These are phyloP conservation scores for Citrus cavaleriei DNA, from an alignment of 345 rosid species.

Conservation along the genomic window DNA sequence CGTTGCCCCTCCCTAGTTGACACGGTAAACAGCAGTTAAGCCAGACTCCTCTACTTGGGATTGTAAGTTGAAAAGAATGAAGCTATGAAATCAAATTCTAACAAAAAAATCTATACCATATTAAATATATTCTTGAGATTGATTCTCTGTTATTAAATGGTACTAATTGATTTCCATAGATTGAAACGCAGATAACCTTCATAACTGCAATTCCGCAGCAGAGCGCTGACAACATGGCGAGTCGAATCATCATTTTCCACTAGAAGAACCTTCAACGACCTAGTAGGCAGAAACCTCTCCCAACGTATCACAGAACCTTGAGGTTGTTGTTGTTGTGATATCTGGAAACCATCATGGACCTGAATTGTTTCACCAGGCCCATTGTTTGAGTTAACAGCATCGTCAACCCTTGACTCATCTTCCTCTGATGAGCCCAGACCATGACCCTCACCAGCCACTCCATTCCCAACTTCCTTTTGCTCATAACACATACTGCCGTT, in stretches of 20 bases:
- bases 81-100: not conserved
- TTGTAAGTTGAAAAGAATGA: not conserved
- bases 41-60: not conserved
- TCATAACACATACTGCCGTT: conserved; percentile 36
- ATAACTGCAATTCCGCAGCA: conserved; percentile 78
- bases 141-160: not conserved
- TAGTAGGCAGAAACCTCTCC: conserved; percentile 76
- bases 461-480: conserved; percentile 36
- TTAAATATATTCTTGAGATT: not conserved
- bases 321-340: conserved; percentile 37
- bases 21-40: not conserved
- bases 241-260: conserved; percentile 82
- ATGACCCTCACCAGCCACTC: conserved; percentile 34
- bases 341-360: conserved; percentile 26
- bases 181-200: conserved; percentile 42
- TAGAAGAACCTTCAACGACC: conserved; percentile 74
- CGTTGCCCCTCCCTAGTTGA: not conserved
- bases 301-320: conserved; percentile 42
- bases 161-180: not conserved
- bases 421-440: conserved; percentile 46
- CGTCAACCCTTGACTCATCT: conserved; percentile 39
- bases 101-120: not conserved
- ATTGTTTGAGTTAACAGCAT: conserved; percentile 26
- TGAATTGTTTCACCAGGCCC: conserved; percentile 25
- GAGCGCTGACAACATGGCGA: conserved; percentile 66